Percentiles rank a stretch among this genome's conserved stretches.
phyloP scores from a whole-genome alignment of 2,329 filamentous ascomycete genomes.

The Ophiocordyceps camponoti-floridani region DNA sequence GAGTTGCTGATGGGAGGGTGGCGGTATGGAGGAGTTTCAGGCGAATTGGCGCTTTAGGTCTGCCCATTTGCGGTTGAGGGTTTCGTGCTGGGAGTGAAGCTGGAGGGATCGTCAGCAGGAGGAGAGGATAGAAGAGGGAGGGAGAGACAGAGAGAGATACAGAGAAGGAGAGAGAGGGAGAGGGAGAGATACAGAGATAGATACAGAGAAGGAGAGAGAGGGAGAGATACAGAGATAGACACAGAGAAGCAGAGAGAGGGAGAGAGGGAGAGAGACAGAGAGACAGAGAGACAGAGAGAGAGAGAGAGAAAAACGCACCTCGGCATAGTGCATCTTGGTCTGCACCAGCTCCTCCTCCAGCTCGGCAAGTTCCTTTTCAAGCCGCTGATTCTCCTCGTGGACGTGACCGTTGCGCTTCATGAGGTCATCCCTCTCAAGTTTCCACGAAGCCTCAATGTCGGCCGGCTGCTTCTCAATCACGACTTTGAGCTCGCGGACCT shows the following conservation, averaged over 20 bases:
- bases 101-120: constrained; percentile 14
- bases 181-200: neutral
- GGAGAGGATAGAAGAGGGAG: too few relatives aligned
- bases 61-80: constrained; percentile 58
- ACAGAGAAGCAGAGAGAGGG: too few relatives aligned
- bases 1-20: neutral
- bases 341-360: constrained; percentile 85
- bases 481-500: constrained; percentile 68
- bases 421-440: constrained; percentile 73
- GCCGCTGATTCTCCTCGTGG: constrained; percentile 73
- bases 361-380: constrained; percentile 81
- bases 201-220: too few relatives aligned
- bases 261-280: neutral
- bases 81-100: constrained; percentile 56
- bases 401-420: constrained; percentile 88
- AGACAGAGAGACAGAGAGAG: neutral
- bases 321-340: constrained; percentile 88
- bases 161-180: neutral
- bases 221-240: too few relatives aligned
- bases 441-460: constrained; percentile 69
- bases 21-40: too few relatives aligned
- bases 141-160: too few relatives aligned
- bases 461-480: constrained; percentile 81
- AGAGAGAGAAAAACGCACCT: constrained; percentile 42
- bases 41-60: constrained; percentile 47